Conservation (phyloP, 2,329 filamentous ascomycete genomes). For the Remersonia thermophila region DNA sequence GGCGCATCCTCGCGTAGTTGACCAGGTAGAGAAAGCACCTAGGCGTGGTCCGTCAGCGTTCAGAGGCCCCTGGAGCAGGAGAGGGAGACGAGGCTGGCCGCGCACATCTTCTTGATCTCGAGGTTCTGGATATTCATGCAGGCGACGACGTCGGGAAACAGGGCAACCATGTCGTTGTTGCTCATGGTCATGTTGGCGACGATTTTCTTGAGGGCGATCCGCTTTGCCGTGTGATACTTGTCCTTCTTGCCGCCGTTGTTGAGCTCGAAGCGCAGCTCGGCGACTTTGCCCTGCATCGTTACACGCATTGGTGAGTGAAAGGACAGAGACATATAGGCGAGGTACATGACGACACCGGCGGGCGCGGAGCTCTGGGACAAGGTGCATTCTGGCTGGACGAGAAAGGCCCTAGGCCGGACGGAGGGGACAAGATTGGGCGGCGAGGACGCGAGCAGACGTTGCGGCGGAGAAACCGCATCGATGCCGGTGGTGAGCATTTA, state of each 20-base stretch:
- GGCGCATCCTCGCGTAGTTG: conserved; percentile 90
- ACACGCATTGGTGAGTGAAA: conserved; percentile 40
- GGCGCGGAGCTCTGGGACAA: conserved; percentile 1
- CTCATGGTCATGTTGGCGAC: conserved; percentile 99
- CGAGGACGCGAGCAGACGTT: not conserved
- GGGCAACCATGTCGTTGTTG: conserved; percentile 98
- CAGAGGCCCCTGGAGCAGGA: no score
- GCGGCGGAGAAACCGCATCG: no score
- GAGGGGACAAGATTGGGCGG: not conserved
- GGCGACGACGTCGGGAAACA: conserved; percentile 88
- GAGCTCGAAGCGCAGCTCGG: conserved; percentile 88
- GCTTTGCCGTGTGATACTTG: conserved; percentile 89
- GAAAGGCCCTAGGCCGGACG: not conserved
- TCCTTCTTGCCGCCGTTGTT: conserved; percentile 94
- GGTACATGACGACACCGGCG: conserved; percentile 34
- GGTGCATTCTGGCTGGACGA: conserved; percentile 7
- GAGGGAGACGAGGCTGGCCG: conserved; percentile 3
- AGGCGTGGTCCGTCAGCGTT: conserved; percentile 20
- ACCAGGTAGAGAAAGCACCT: conserved; percentile 98
- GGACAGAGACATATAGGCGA: conserved; percentile 39
- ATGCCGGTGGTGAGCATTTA: not conserved
- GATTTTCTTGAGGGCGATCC: conserved; percentile 98
- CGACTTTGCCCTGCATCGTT: conserved; percentile 99
- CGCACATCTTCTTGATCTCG: conserved; percentile 99
- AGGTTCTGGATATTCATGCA: conserved; percentile 92